These are phyloP conservation scores for Metarhizium album DNA, from an alignment of 2,329 filamentous ascomycete genomes.

Conservation along the genomic window DNA sequence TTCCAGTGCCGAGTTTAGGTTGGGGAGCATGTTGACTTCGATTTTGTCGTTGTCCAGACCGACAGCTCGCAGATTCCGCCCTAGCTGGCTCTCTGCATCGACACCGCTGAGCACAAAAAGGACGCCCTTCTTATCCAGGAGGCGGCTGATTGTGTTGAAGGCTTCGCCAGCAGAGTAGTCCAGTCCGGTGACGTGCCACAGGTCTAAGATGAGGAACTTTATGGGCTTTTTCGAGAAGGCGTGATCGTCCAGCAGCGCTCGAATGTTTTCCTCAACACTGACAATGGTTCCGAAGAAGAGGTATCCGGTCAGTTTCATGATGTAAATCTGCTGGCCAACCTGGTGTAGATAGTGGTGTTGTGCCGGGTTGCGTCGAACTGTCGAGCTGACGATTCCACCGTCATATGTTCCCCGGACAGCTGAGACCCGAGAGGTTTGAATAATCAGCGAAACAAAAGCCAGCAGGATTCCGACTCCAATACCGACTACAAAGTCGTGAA, in stretches of 20 bases:
- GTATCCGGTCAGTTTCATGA: conserved; percentile 86
- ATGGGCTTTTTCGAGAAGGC: conserved; percentile 70
- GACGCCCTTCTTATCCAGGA: conserved; percentile 68
- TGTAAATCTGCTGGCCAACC: conserved; percentile 77
- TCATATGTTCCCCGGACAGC: conserved; percentile 86
- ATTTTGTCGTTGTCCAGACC: conserved; percentile 66
- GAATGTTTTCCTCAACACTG: conserved; percentile 81
- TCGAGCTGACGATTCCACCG: conserved; percentile 80
- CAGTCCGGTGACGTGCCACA: conserved; percentile 80
- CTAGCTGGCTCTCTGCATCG: conserved; percentile 63
- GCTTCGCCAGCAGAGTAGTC: conserved; percentile 96
- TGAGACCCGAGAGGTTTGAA: conserved; percentile 82
- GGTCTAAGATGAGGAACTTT: conserved; percentile 79
- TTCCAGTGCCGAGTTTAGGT: conserved; percentile 87
- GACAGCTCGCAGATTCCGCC: conserved; percentile 69
- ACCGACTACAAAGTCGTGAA: conserved; percentile 91
- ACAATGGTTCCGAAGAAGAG: conserved; percentile 99
- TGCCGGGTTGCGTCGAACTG: conserved; percentile 79
- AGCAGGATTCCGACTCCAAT: conserved; percentile 87
- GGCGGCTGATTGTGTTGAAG: conserved; percentile 82
- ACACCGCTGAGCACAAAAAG: conserved; percentile 76
- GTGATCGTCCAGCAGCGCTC: conserved; percentile 71
- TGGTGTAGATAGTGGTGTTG: conserved; percentile 80
- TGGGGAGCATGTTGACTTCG: conserved; percentile 70
- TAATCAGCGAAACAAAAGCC: conserved; percentile 81